Evolutionary conservation across 345 rosid species (phyloP).

Genomic region (Trapa bicornis): DNA sequence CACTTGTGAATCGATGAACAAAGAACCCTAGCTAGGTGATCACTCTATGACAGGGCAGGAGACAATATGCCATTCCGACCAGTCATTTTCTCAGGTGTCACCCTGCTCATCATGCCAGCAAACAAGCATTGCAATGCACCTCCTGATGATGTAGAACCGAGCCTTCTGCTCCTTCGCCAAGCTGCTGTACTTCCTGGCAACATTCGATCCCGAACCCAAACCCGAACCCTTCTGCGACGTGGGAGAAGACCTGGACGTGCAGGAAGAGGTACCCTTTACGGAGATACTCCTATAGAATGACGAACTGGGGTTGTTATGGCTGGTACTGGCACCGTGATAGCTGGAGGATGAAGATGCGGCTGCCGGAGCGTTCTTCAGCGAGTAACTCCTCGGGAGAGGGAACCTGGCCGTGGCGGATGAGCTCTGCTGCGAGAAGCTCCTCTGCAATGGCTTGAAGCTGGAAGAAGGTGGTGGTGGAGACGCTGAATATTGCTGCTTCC

Average conservation of each 20-base stretch:
- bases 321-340: not conserved
- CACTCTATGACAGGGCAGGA: not conserved
- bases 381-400: conserved; percentile 38
- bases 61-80: not conserved
- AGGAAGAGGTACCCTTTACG: conserved; percentile 23
- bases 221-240: conserved; percentile 39
- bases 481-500: conserved; percentile 1
- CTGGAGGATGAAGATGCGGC: too few relatives aligned
- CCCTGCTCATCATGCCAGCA: conserved; percentile 95
- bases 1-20: conserved; percentile 1
- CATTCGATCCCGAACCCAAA: conserved; percentile 33
- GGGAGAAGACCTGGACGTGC: conserved; percentile 29
- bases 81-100: conserved; percentile 16
- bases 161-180: conserved; percentile 96
- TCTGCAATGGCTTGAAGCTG: conserved; percentile 9
- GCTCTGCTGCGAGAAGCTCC: too few relatives aligned
- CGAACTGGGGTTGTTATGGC: not conserved
- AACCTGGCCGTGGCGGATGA: too few relatives aligned
- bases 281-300: conserved; percentile 13
- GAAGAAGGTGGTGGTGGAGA: conserved; percentile 13
- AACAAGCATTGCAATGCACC: conserved; percentile 98
- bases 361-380: conserved; percentile 17
- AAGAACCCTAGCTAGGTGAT: not conserved
- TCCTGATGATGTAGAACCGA: conserved; percentile 86
- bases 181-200: conserved; percentile 64